Evolutionary conservation across 495 filamentous ascomycete genomes (phyloP), one percentile per base, ranked within the genome.

Genomic region (Clohesyomyces aquaticus): DNA sequence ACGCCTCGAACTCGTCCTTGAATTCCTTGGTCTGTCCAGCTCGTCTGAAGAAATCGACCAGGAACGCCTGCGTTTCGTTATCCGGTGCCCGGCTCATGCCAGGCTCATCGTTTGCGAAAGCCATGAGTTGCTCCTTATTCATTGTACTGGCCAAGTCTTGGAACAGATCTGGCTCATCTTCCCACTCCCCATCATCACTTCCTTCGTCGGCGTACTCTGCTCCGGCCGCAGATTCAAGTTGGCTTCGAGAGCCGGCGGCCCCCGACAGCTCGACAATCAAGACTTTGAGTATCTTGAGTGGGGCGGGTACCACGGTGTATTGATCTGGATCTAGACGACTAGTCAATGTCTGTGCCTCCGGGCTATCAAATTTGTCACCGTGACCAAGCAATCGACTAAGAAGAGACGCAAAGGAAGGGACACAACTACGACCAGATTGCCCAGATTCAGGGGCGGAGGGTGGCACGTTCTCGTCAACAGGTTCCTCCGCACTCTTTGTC

Each of bases 261-360:
- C 88, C 87, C 21, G 79, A 79, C 25, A 98, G 83, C 75, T 98
- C 94, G 72, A 96, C 89, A 51, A 97, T 86, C 0, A 98, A 83
- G 8, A 98, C 88, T 78, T 98, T 98, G 76, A 96, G 77, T 71
- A 98, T 96, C 78, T 98, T 98, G 71, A 98, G 79, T 1, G 90
- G 86, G 0, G 91, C 91, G 0, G 91, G 81, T 48, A 98, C 87
- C 59, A 87, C 85, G n/a, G 93, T 96, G 78, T 85, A 98, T 70
- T 85, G 87, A 68, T 96, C 92, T 1, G 94, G 94, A 69, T 91
- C 90, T 88, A 41, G 18, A 3, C 4, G 21, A 18, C 59, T 59
- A 62, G 48, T 1, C 2, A 8, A 38, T 42, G 22, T 21, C 42
- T 32, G 22, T 12, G 3, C 3, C 16, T n/a, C n/a, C n/a, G n/a